phyloP scores from a whole-genome alignment of 305 asterid species.

The Fraxinus dipetala region DNA sequence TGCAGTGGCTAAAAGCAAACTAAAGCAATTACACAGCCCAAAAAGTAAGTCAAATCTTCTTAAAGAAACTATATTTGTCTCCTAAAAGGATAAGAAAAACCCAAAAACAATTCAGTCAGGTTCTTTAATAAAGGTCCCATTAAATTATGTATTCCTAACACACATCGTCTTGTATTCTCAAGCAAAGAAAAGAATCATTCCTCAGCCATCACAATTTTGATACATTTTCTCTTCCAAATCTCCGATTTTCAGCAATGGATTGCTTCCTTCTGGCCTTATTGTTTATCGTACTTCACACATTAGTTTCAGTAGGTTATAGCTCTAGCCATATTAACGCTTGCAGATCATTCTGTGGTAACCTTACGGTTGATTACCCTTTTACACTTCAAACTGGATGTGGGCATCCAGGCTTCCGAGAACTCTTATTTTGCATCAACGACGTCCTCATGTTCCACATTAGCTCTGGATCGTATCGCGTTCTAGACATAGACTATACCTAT shows the following conservation, averaged over 20 bases:
- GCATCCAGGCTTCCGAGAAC: slow-evolving; percentile 74
- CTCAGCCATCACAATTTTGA: not conserved
- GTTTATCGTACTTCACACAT: slow-evolving; percentile 23
- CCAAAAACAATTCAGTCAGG: slow-evolving; percentile 39
- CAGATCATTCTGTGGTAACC: slow-evolving; percentile 84
- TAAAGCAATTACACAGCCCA: slow-evolving; percentile 32
- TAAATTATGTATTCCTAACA: slow-evolving; percentile 20
- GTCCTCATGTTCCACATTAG: slow-evolving; percentile 77
- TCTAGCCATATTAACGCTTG: slow-evolving; percentile 50
- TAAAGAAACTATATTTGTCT: slow-evolving; percentile 29
- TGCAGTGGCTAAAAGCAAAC: slow-evolving; percentile 25
- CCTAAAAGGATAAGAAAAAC: slow-evolving; percentile 28
- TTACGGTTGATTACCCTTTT: slow-evolving; percentile 75
- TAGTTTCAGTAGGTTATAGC: slow-evolving; percentile 28
- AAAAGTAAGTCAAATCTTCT: slow-evolving; percentile 38
- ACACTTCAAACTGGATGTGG: slow-evolving; percentile 80
- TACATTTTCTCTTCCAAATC: not conserved
- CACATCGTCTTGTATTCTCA: slow-evolving; percentile 21
- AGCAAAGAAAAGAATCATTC: slow-evolving; percentile 80
- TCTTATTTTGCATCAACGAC: slow-evolving; percentile 78
- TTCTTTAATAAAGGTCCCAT: slow-evolving; percentile 30
- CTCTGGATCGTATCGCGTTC: slow-evolving; percentile 84
- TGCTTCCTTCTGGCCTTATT: slow-evolving; percentile 21
- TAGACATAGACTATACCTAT: slow-evolving; percentile 82
- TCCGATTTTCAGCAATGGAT: slow-evolving; percentile 36